These are phyloP conservation scores for Aspergillus leporis DNA, from an alignment of 495 filamentous ascomycete genomes.

Conservation along the genomic window DNA sequence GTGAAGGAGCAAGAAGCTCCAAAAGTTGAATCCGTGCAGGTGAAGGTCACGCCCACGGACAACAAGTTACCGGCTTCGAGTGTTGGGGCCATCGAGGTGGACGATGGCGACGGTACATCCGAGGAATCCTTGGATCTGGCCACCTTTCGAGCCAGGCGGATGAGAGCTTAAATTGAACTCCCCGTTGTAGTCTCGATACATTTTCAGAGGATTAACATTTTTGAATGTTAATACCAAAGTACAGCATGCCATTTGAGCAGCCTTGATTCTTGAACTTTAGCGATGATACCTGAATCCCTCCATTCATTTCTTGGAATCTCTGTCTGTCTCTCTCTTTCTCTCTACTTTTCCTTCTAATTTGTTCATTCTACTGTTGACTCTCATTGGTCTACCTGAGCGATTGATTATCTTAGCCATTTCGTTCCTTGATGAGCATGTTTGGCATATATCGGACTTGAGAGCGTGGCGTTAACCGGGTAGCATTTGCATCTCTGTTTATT, in stretches of 20 bases:
- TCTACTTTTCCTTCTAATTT: neutral
- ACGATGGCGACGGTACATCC: conserved; percentile 42
- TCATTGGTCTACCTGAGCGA: neutral
- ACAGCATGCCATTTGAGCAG: neutral
- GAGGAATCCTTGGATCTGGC: conserved; percentile 44
- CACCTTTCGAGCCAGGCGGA: conserved; percentile 40
- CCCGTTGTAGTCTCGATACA: neutral
- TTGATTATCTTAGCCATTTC: conserved; percentile 4
- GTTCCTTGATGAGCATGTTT: neutral
- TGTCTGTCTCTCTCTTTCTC: neutral
- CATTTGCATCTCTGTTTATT: neutral
- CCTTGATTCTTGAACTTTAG: neutral
- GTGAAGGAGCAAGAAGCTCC: conserved; percentile 20
- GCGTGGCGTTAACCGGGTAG: neutral
- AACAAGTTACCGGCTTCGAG: conserved; percentile 16
- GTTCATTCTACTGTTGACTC: neutral
- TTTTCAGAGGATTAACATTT: too few species aligned
- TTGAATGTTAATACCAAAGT: too few species aligned
- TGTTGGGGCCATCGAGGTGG: conserved; percentile 41
- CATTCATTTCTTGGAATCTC: neutral
- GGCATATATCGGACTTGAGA: conserved; percentile 3
- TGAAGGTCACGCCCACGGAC: conserved; percentile 6
- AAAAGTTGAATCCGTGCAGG: conserved; percentile 16
- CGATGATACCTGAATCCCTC: neutral
- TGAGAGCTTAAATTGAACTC: conserved; percentile 2